These are phyloP conservation scores for Hypoxylon rubiginosum DNA, from an alignment of 2,329 filamentous ascomycete species.

Conservation along the genomic window DNA sequence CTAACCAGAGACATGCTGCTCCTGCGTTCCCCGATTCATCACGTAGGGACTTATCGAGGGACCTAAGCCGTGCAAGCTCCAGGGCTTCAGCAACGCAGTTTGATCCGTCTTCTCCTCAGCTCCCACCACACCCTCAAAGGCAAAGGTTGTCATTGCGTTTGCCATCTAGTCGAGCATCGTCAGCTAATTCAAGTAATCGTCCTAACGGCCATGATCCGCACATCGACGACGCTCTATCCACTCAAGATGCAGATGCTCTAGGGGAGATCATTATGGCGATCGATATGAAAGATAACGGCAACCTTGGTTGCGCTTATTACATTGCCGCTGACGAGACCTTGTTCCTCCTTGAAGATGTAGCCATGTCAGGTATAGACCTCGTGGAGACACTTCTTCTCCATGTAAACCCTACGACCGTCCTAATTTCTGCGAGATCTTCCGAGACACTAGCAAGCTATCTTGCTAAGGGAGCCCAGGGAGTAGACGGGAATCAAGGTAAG, in stretches of 20 bases:
- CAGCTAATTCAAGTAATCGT: conserved; percentile 23
- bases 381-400: conserved; percentile 72
- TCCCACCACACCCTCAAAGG: conserved; percentile 44
- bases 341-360: conserved; percentile 82
- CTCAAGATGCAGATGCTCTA: conserved; percentile 55
- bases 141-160: conserved; percentile 45
- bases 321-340: conserved; percentile 76
- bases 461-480: conserved; percentile 51
- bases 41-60: conserved; percentile 24
- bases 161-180: conserved; percentile 35
- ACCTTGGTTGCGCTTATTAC: conserved; percentile 88
- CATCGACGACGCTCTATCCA: conserved; percentile 32
- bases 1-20: conserved; percentile 18
- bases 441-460: conserved; percentile 57
- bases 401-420: conserved; percentile 67
- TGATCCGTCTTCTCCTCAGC: conserved; percentile 45
- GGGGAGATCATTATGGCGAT: conserved; percentile 85
- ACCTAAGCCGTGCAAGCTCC: conserved; percentile 27
- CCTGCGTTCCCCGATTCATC: conserved; percentile 18
- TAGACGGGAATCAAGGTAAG: conserved; percentile 49
- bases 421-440: conserved; percentile 64
- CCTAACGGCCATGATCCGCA: conserved; percentile 37
- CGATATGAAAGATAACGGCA: conserved; percentile 77
- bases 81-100: conserved; percentile 28
- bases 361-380: conserved; percentile 75